Percentiles rank a stretch among this genome's conserved stretches.
phyloP scores from a whole-genome alignment of 2,329 filamentous ascomycete genomes.

The Cercospora citrullina region DNA sequence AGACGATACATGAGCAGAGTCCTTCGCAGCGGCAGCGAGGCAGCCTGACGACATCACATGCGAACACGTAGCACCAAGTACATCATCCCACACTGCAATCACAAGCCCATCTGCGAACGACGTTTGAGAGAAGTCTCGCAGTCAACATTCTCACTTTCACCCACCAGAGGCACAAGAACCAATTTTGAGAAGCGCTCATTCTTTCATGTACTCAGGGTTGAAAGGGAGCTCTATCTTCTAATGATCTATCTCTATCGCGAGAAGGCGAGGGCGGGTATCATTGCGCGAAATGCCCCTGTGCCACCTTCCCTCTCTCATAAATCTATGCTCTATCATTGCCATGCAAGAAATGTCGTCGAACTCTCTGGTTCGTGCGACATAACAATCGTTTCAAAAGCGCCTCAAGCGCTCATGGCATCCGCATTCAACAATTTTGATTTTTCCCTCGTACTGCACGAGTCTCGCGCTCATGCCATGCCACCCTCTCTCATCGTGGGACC shows the following conservation, averaged over 20 bases:
- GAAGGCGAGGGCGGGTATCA: slow-evolving; percentile 5
- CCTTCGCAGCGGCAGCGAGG: not conserved
- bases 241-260: not conserved
- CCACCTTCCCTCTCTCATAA: not conserved
- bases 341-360: not conserved
- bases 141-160: not conserved
- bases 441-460: not conserved
- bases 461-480: not conserved
- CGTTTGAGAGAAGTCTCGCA: not conserved
- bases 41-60: slow-evolving; percentile 7
- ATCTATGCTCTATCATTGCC: not conserved
- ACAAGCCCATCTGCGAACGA: not conserved
- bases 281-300: not conserved
- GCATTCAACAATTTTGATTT: not conserved
- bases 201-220: not conserved
- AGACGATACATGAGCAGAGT: not conserved
- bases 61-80: slow-evolving; percentile 5
- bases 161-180: not conserved
- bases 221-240: not conserved
- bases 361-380: not conserved
- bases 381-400: not conserved
- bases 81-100: not conserved
- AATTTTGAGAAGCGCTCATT: not conserved
- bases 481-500: slow-evolving; percentile 5
- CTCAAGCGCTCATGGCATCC: not conserved